These are phyloP conservation scores for Coniochaeta ligniaria DNA, from an alignment of 2,329 filamentous ascomycete genomes.

Conservation along the genomic window DNA sequence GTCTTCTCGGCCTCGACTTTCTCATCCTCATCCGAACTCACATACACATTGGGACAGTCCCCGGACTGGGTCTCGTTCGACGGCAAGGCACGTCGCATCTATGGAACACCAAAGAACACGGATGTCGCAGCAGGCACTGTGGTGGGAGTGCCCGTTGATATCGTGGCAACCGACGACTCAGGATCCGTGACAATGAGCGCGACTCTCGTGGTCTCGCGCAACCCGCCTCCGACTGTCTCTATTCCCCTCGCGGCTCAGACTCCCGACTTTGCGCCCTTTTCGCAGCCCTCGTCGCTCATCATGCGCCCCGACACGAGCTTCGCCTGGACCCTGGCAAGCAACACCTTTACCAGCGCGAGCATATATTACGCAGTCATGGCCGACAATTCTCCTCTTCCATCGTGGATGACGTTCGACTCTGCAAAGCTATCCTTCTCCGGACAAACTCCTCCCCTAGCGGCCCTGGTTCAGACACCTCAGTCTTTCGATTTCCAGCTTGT, in stretches of 20 bases:
- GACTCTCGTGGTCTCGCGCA: constrained; percentile 62
- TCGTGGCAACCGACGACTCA: constrained; percentile 62
- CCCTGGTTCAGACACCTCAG: constrained; percentile 61
- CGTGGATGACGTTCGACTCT: constrained; percentile 74
- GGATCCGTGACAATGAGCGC: constrained; percentile 59
- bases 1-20: constrained; percentile 71
- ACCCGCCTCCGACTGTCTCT: constrained; percentile 43
- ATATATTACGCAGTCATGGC: constrained; percentile 72
- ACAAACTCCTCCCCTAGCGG: constrained; percentile 57
- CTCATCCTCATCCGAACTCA: constrained; percentile 48
- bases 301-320: constrained; percentile 47
- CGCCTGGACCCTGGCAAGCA: constrained; percentile 41
- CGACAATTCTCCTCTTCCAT: constrained; percentile 75
- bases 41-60: constrained; percentile 58
- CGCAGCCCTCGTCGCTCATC: constrained; percentile 52
- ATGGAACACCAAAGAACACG: constrained; percentile 56
- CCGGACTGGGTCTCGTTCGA: constrained; percentile 74
- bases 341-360: constrained; percentile 51
- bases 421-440: constrained; percentile 61
- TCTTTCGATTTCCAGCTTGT: constrained; percentile 65
- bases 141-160: constrained; percentile 52
- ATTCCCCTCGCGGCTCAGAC: constrained; percentile 54
- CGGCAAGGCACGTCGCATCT: constrained; percentile 54
- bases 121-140: constrained; percentile 42
- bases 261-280: constrained; percentile 48